Evolutionary conservation across 805 yeast genomes (phyloP).

Genomic region (Cyberlindnera mississippiensis): DNA sequence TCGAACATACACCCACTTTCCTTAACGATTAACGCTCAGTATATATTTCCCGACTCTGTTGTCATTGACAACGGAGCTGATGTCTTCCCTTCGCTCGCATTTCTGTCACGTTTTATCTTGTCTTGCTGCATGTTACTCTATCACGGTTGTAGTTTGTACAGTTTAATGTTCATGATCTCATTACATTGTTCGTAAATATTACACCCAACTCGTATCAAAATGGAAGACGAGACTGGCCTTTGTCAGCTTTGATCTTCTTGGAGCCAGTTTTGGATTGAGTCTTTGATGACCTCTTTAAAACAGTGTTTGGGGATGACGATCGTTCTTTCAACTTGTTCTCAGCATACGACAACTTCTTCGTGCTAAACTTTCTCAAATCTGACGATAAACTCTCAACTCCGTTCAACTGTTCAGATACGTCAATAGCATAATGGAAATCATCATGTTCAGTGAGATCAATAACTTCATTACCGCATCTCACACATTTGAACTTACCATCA

Average conservation of each 20-base stretch:
- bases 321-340: conserved; percentile 7
- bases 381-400: conserved; percentile 25
- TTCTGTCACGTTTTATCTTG: no score
- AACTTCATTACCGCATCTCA: conserved; percentile 16
- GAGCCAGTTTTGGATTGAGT: not conserved
- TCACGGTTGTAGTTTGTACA: no score
- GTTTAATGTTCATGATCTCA: no score
- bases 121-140: no score
- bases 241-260: conserved; percentile 15
- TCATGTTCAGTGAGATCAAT: conserved; percentile 40
- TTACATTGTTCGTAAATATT: no score
- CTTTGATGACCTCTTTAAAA: not conserved
- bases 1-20: no score
- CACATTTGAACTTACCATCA: conserved; percentile 9
- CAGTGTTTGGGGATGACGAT: conserved; percentile 1
- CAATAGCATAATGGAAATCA: conserved; percentile 52
- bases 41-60: no score
- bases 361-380: conserved; percentile 11
- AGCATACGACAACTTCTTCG: conserved; percentile 8
- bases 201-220: conserved; percentile 8
- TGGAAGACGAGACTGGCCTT: conserved; percentile 24
- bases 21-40: no score
- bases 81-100: no score
- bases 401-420: conserved; percentile 42
- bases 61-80: no score